A percentile compares a stretch with the other conserved stretches of the same genome.
These are phyloP conservation scores for Penstemon eatonii DNA, from an alignment of 257 asterid species.

Conservation along the genomic window DNA sequence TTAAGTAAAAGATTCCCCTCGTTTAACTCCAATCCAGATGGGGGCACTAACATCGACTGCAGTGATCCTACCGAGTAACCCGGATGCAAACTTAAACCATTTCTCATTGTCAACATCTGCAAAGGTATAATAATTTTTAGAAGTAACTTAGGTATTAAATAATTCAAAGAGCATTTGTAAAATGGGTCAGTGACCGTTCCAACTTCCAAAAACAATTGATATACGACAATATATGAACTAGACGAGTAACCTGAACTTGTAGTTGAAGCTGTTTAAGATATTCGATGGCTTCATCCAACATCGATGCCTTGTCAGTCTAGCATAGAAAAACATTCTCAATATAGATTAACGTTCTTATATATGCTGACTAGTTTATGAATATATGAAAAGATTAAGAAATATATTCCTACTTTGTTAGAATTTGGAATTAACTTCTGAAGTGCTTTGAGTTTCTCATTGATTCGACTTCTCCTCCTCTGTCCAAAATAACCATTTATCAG, in stretches of 20 bases:
- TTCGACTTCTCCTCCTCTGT: slow-evolving; percentile 96
- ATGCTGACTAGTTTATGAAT: slow-evolving; percentile 1
- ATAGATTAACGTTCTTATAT: slow-evolving; percentile 7
- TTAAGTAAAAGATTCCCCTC: slow-evolving; percentile 47
- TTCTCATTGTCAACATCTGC: slow-evolving; percentile 93
- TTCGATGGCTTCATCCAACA: slow-evolving; percentile 97
- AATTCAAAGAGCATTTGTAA: too few species aligned
- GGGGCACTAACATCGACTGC: slow-evolving; percentile 55
- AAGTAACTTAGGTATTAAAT: too few species aligned
- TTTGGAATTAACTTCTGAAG: slow-evolving; percentile 89
- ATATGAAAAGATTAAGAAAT: slow-evolving; percentile 9
- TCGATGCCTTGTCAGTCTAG: slow-evolving; percentile 96
- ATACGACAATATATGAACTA: neutral
- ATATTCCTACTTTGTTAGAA: slow-evolving; percentile 65
- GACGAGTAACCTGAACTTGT: slow-evolving; percentile 73
- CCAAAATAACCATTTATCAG: slow-evolving; percentile 26
- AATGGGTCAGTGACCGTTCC: too few species aligned
- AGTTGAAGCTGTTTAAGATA: slow-evolving; percentile 95
- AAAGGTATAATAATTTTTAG: neutral
- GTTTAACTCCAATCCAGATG: slow-evolving; percentile 48
- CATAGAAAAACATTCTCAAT: slow-evolving; percentile 26
- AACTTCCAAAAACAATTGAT: neutral
- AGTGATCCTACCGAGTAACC: slow-evolving; percentile 58
- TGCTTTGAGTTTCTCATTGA: slow-evolving; percentile 92
- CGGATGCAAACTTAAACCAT: slow-evolving; percentile 75